These are phyloP conservation scores for Pleurostoma richardsiae DNA, from an alignment of 2,329 filamentous ascomycete species.

Conservation along the genomic window DNA sequence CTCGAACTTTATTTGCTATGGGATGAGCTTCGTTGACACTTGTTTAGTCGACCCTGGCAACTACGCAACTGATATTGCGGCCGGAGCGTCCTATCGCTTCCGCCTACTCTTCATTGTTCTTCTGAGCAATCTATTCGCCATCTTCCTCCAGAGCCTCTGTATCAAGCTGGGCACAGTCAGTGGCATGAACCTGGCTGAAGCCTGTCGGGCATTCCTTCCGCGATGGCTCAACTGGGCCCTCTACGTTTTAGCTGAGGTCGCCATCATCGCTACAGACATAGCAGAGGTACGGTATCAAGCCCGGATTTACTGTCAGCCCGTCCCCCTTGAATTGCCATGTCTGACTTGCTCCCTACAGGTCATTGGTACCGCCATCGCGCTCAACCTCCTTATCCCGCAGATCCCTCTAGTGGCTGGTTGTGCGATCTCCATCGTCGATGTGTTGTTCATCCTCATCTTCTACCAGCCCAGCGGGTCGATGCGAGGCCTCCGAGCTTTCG, in stretches of 20 bases:
- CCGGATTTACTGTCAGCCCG: too few species aligned
- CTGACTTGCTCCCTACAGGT: slow-evolving; percentile 33
- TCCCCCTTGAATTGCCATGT: background rate
- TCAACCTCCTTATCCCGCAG: slow-evolving; percentile 60
- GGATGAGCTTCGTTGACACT: background rate
- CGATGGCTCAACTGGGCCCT: slow-evolving; percentile 59
- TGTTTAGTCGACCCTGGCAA: slow-evolving; percentile 54
- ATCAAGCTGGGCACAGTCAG: slow-evolving; percentile 67
- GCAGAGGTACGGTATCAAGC: slow-evolving; percentile 45
- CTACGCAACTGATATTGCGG: slow-evolving; percentile 66
- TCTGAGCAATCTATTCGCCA: slow-evolving; percentile 65
- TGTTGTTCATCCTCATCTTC: slow-evolving; percentile 63
- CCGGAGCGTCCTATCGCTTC: slow-evolving; percentile 62
- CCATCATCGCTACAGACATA: slow-evolving; percentile 68
- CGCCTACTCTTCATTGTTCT: slow-evolving; percentile 64
- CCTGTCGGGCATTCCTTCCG: slow-evolving; percentile 60
- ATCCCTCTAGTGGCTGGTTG: slow-evolving; percentile 64
- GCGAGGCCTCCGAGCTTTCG: slow-evolving; percentile 56
- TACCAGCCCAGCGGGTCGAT: slow-evolving; percentile 57
- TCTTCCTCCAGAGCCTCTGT: slow-evolving; percentile 63
- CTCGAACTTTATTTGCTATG: background rate
- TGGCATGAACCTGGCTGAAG: slow-evolving; percentile 61
- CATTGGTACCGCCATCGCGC: slow-evolving; percentile 65
- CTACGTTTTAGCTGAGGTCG: slow-evolving; percentile 59
- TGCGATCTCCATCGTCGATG: slow-evolving; percentile 63